Evolutionary conservation across 768 basidiomycete species (phyloP).

Genomic region (Cystobasidium onofrii): DNA sequence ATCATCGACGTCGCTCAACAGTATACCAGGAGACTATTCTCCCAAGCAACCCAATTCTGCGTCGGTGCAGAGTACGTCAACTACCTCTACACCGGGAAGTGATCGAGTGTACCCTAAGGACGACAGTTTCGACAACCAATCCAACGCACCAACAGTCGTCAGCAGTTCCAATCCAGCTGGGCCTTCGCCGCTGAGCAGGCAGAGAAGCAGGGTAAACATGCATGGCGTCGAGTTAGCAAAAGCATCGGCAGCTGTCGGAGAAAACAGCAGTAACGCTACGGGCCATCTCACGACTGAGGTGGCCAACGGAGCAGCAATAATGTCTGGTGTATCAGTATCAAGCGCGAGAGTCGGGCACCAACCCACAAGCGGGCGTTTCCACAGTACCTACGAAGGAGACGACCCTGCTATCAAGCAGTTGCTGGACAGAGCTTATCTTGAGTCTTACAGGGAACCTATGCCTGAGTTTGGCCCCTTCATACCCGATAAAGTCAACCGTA

Average conservation of each 20-base stretch:
- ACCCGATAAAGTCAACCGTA: slow-evolving; percentile 68
- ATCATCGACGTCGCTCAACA: slow-evolving; percentile 11
- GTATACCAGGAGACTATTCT: neutral
- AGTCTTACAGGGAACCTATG: slow-evolving; percentile 70
- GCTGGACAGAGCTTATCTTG: slow-evolving; percentile 79
- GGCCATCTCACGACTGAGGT: slow-evolving; percentile 72
- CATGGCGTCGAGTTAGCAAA: slow-evolving; percentile 63
- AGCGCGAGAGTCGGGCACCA: slow-evolving; percentile 1
- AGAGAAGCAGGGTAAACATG: slow-evolving; percentile 30
- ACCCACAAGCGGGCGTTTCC: slow-evolving; percentile 39
- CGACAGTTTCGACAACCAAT: neutral
- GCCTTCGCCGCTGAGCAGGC: neutral
- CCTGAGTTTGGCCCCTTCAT: slow-evolving; percentile 86
- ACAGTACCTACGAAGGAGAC: slow-evolving; percentile 57
- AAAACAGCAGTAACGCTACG: slow-evolving; percentile 70
- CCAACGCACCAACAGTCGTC: neutral
- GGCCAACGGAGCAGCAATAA: slow-evolving; percentile 33
- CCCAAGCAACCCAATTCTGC: neutral
- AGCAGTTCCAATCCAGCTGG: neutral
- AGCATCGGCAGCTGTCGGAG: slow-evolving; percentile 80
- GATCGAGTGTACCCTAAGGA: neutral
- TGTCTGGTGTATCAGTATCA: slow-evolving; percentile 49
- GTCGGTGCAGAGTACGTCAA: neutral
- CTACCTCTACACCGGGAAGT: neutral
- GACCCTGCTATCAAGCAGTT: slow-evolving; percentile 82